These are phyloP conservation scores for Trichopus zeylanicus DNA, from an alignment of 116 monocot genomes.

Conservation along the genomic window DNA sequence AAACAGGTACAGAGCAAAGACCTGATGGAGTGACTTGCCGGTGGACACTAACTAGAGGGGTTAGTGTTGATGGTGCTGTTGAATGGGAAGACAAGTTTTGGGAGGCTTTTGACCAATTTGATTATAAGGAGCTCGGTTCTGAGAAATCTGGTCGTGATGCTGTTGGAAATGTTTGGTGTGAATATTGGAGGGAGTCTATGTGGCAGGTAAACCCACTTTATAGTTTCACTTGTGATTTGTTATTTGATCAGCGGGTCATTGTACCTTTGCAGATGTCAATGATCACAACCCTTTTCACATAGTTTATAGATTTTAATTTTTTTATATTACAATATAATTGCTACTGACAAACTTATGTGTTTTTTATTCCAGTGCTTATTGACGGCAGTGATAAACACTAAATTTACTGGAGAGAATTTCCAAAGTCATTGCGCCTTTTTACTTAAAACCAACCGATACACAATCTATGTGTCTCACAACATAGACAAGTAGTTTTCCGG, in stretches of 20 bases:
- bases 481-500: too few species aligned
- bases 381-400: too few species aligned
- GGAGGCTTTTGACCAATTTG: conserved; percentile 86
- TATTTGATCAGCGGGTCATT: background rate
- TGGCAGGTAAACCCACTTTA: conserved; percentile 53
- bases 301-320: too few species aligned
- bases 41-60: conserved; percentile 82
- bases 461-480: too few species aligned
- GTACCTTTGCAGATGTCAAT: background rate
- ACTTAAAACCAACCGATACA: too few species aligned
- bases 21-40: conserved; percentile 69
- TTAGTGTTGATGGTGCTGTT: conserved; percentile 63
- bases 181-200: conserved; percentile 86
- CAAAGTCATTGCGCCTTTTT: too few species aligned
- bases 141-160: conserved; percentile 96
- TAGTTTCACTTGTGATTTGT: background rate
- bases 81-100: conserved; percentile 97
- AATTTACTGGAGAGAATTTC: too few species aligned
- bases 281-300: too few species aligned
- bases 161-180: conserved; percentile 84
- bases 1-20: conserved; percentile 67
- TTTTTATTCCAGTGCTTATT: too few species aligned
- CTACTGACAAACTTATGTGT: too few species aligned
- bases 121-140: conserved; percentile 87
- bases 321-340: too few species aligned